phyloP scores from a whole-genome alignment of 306 rosid genomes.

The Acacia confusa region DNA sequence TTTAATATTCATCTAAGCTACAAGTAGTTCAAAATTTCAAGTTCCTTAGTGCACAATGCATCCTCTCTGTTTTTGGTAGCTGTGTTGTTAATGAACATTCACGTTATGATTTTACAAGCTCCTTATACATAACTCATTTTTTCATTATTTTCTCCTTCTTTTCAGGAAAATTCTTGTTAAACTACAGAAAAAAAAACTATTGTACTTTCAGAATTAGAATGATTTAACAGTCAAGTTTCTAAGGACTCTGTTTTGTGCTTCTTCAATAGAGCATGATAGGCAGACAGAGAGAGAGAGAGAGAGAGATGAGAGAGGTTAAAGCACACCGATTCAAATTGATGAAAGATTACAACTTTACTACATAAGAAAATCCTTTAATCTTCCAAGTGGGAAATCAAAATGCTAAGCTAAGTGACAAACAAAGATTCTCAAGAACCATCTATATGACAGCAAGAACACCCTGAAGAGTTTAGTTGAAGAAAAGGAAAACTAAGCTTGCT shows the following conservation, averaged over 20 bases:
- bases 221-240: neutral
- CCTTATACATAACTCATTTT: too few species aligned
- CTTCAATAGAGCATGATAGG: neutral
- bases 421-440: neutral
- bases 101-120: too few species aligned
- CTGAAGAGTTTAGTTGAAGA: neutral
- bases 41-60: too few species aligned
- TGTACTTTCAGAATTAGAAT: too few species aligned
- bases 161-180: neutral
- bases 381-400: neutral
- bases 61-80: too few species aligned
- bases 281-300: too few species aligned
- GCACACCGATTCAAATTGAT: neutral
- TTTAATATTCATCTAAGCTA: too few species aligned
- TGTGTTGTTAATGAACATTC: too few species aligned
- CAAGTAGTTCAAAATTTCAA: too few species aligned
- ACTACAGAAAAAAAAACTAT: neutral
- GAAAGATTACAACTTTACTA: neutral
- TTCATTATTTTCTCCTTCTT: too few species aligned
- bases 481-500: slow-evolving; percentile 10
- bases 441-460: neutral
- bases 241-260: neutral
- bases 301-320: neutral
- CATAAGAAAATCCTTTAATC: neutral
- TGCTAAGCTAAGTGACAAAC: neutral